Evolutionary conservation across 1,139 yeast species (phyloP), one percentile per base, ranked within the genome.

Genomic region (Saccharomyces hybrid): DNA sequence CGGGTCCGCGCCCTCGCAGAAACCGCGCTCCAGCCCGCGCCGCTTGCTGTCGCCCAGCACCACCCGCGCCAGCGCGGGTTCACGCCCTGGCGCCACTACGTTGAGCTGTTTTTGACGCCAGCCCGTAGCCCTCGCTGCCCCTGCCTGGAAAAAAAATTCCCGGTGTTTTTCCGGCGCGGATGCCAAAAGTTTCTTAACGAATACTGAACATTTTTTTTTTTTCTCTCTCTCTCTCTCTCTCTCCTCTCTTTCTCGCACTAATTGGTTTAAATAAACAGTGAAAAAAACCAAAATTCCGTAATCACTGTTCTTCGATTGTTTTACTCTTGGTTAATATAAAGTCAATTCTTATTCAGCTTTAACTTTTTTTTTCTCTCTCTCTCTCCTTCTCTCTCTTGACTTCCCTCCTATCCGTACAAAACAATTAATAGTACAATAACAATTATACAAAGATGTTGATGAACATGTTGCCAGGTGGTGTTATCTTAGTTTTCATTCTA

Each of bases 381-480:
- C 31, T 21, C 11, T 32, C 42, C 32, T 26, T 8, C 12, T 19
- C 19, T 11, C 27, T 48, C 42, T 48, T 29, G 16, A 16, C 6
- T 28, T 16, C 16, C 28, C 3, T 29, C 31, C 26, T 16, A 19
- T 24, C 26, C 27, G 42, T 8, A 28, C 12, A 42, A 8, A 16
- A 26, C 19, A 42, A 24, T 42, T 34, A 46, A 28, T 21, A 50
- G 8, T n/a, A 49, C 26, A 49, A 42, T 27, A 49, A 49, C 28
- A 50, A 47, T 34, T 38, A 38, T 38, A 38, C 44, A 38, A 38
- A 38, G 44, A 38, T 38, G 44, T 38, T 38, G 44, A 52, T 48
- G 48, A 53, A 49, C 68, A 77, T 76, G 79, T 73, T 78, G 67
- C 81, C 82, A 70, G 75, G 76, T 63, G 81, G 81, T 70, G 81